Evolutionary conservation across 495 filamentous ascomycete genomes (phyloP), one percentile per base, ranked within the genome.

Genomic region (Penicillium silybi): DNA sequence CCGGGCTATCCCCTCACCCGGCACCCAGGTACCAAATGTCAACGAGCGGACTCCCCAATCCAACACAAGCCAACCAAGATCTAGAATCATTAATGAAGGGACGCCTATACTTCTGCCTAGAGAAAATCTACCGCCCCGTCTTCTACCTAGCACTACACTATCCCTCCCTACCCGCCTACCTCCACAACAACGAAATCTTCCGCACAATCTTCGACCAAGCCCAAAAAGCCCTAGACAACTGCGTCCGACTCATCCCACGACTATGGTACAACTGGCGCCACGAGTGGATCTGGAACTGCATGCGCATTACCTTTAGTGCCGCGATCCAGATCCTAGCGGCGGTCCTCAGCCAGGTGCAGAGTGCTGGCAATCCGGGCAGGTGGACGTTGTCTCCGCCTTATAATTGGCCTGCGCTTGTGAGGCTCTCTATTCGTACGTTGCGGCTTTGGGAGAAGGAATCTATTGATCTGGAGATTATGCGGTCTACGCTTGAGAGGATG

Each of bases 231-330:
- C 46, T 65, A 11, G 52, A 62, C 7, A 60, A 57, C 41, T 65
- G 59, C 37, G 56, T 52, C 35, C 27, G 46, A 5, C 44, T 65
- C 13, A 60, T 65, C 8, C 59, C 62, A 17, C 52, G 53, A 22
- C 55, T 53, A n/a, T 65, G 48, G 51, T 63, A 63, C 20, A 53
- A 65, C 6, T 62, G 60, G 32, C 62, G 62, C 19, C 62, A 65
- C 18, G 56, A 63, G 42, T 65, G 59, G 59, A 53, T 65, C 34
- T 60, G 57, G 53, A 63, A 56, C 26, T 38, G 59, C 17, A 42
- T 65, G 37, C 53, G 62, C 6, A 39, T 32, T 17, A 58, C 50
- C 6, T 65, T 65, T 35, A 41, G 49, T 7, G 52, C 48, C 10
- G 56, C 59, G 1, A 48, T 65, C 19, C 62, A 65, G 19, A 60